Conservation (phyloP, 441 rosid genomes). For the Syzygium malaccense region DNA sequence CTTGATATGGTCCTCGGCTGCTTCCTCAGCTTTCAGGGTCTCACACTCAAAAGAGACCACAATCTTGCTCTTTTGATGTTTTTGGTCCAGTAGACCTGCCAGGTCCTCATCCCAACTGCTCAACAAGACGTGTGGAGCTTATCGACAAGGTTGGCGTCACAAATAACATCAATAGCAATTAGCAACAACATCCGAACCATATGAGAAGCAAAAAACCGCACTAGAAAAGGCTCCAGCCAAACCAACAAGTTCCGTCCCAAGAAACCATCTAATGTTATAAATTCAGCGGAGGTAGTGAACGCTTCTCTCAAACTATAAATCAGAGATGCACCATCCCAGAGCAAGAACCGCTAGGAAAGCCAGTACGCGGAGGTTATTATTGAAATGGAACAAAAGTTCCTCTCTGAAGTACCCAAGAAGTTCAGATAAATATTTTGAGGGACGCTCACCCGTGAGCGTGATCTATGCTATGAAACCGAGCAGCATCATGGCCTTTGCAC, state of each 20-base stretch:
- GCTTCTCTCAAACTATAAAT: neutral
- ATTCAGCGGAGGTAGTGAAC: neutral
- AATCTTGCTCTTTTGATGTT: slow-evolving; percentile 58
- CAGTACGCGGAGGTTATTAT: neutral
- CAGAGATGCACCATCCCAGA: neutral
- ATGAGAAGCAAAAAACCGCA: neutral
- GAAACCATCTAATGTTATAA: neutral
- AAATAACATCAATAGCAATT: neutral
- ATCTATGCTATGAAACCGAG: slow-evolving; percentile 60
- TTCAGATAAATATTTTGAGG: neutral
- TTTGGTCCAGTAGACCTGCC: slow-evolving; percentile 60
- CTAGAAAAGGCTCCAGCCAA: neutral
- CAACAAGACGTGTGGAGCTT: neutral
- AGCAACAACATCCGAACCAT: neutral
- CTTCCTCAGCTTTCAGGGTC: slow-evolving; percentile 83
- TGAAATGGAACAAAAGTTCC: neutral
- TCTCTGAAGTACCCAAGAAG: neutral
- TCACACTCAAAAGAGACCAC: slow-evolving; percentile 71
- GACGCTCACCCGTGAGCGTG: slow-evolving; percentile 81
- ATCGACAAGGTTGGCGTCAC: neutral
- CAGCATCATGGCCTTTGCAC: slow-evolving; percentile 95
- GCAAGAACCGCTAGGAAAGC: neutral
- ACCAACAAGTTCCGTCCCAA: neutral
- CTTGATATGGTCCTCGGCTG: slow-evolving; percentile 84
- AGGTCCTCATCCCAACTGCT: slow-evolving; percentile 83